Base-by-base conservation (phyloP, 116 monocot species). In the Posidonia oceanica region DNA sequence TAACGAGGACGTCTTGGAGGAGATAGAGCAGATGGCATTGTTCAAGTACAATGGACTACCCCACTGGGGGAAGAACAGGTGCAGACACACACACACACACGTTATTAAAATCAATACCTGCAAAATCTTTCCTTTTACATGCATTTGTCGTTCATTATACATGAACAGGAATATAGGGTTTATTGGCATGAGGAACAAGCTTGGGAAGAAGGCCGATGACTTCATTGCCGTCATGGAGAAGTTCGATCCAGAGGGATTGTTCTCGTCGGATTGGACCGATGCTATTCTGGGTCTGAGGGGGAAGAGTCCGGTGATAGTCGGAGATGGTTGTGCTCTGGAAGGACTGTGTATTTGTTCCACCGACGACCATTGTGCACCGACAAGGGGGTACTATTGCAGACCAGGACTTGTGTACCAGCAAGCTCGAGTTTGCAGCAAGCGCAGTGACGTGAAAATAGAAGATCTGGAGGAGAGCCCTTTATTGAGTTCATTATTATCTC, bases 211-310 rank as follows among this genome's bases (percentile, higher is more conserved):
- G 60, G 66, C 17, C 23, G 63, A 71, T 63, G 13, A 38, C 71
- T 77, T 72, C 59, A 66, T 66, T 41, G 66, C 48, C 38, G 77
- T 54, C 23, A 77, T 77, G 77, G 56, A 61, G 52, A 78, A 57
- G 67, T 78, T 36, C 21, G 78, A 78, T 64, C 72, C 72, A 2
- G 48, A 72, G 36, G 72, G 71, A 36, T 52, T 78, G 60, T 78
- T 78, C 78, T 78, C 78, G 4, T 72, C 72, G 14, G 78, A 78
- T 22, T 78, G 78, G 78, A 72, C 67, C 1, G 77, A 77, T 65
- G 71, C 71, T 21, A 71, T 77, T 6, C 48, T 77, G 40, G 77
- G 77, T 17, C 4, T 72, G 16, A 55, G 61, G 6, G 72, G 72
- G 58, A 78, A 72, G 72, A 68, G 53, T 57, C 37, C 56, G 60